phyloP scores from a whole-genome alignment of 306 rosid genomes.

The Bauhinia variegata region DNA sequence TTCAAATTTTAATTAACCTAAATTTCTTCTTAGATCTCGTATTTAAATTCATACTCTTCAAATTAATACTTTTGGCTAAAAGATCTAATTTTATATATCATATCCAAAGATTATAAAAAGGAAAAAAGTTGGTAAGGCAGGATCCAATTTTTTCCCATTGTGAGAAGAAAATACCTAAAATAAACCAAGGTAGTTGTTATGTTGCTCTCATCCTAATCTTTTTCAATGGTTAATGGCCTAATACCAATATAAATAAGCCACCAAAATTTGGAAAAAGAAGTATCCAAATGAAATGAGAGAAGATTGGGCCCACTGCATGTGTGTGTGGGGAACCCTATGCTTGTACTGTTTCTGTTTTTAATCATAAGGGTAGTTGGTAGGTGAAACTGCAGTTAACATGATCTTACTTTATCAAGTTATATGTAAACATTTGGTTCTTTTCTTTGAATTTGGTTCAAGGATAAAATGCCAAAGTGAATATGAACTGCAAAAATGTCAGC shows the following conservation, averaged over 20 bases:
- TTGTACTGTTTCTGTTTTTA: constrained; percentile 17
- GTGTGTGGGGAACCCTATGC: constrained; percentile 28
- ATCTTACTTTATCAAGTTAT: background rate
- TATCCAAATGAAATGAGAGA: no score
- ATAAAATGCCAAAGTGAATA: constrained; percentile 42
- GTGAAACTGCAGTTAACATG: constrained; percentile 1
- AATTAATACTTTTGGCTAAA: no score
- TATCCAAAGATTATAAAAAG: no score
- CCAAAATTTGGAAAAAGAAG: no score
- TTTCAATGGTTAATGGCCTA: constrained; percentile 28
- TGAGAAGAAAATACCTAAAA: constrained; percentile 7
- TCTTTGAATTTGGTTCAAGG: constrained; percentile 46
- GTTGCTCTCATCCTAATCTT: constrained; percentile 39
- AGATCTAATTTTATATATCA: no score
- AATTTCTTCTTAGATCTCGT: no score
- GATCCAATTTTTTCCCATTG: background rate
- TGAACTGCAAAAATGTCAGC: constrained; percentile 44
- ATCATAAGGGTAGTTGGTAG: constrained; percentile 20
- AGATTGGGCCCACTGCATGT: no score
- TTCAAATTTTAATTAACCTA: no score
- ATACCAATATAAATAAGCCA: background rate
- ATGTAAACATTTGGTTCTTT: constrained; percentile 41
- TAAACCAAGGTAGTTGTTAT: constrained; percentile 36
- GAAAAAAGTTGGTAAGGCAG: background rate
- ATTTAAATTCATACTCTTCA: no score